Percentiles rank a stretch among this genome's conserved stretches.
These are phyloP conservation scores for Catharanthus roseus DNA, from an alignment of 257 asterid species.

Conservation along the genomic window DNA sequence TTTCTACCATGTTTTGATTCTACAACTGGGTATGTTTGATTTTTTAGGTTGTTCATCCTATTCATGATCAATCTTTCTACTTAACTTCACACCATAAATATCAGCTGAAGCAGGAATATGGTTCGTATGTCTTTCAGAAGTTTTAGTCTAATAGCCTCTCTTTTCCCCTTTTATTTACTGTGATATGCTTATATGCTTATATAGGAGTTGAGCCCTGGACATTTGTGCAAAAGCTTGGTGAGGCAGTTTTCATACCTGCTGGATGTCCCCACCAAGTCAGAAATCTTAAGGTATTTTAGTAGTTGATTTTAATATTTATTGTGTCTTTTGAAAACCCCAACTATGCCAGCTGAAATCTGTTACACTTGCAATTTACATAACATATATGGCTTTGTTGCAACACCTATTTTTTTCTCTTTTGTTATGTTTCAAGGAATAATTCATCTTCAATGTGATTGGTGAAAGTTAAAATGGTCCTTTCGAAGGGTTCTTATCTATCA, in stretches of 20 bases:
- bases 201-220: slow-evolving; percentile 89
- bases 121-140: slow-evolving; percentile 30
- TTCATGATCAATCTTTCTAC: slow-evolving; percentile 72
- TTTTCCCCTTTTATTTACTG: background rate
- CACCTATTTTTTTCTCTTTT: background rate
- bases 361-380: background rate
- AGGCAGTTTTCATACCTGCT: slow-evolving; percentile 81
- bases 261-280: slow-evolving; percentile 96
- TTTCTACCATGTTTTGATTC: background rate
- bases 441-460: background rate
- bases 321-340: background rate
- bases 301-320: background rate
- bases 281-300: slow-evolving; percentile 48
- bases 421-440: background rate
- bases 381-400: background rate
- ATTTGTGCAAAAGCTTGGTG: slow-evolving; percentile 78
- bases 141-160: background rate
- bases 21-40: slow-evolving; percentile 1
- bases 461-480: background rate
- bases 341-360: background rate
- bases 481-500: background rate
- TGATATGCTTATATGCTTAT: slow-evolving; percentile 13
- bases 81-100: slow-evolving; percentile 41
- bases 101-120: slow-evolving; percentile 56
- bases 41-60: slow-evolving; percentile 65